Evolutionary conservation across 306 rosid species (phyloP), one percentile per base, ranked within the genome.

Genomic region (Benincasa hispida): DNA sequence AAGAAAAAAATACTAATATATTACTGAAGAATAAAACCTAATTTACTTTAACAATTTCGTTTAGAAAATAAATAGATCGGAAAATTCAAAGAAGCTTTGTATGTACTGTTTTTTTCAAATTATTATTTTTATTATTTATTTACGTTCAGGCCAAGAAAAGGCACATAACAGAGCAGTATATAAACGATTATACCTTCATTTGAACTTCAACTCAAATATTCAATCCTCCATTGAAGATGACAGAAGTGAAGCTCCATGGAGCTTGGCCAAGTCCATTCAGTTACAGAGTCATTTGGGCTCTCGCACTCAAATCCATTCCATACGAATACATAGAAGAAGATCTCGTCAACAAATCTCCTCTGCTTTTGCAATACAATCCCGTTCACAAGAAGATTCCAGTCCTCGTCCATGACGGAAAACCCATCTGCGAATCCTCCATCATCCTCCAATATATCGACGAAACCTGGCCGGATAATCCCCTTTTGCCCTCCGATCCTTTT

Each of bases 391-490:
- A 85, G 74, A 80, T 85, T 39, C 90, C 89, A 0, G 84, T 87
- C 7, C 84, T 88, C 78, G 84, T 88, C 35, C 92, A 90, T 45
- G 80, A 24, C 5, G 88, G 84, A 72, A 83, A 78, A 30, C 77
- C 88, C 3, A 35, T 90, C 3, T 58, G 67, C 5, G 89, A 88
- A 76, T 88, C 87, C 77, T n/a, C 78, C 51, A 48, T 86, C 6
- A 88, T 90, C 45, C 63, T 90, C 51, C 76, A 88, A 54, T 88
- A 83, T 63, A 85, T 90, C 24, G 87, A 88, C 0, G 88, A 88
- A 6, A 82, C 74, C 0, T 81, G 86, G 84, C 84, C 84, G 2
- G 34, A 75, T 0, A 75, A 66, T 2, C 85, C 87, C 1, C 32
- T 86, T 42, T 51, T 83, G 21, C 85, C 87, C 0, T 17, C 22